Base-by-base conservation (phyloP, 2,329 filamentous ascomycete genomes). In the Xylaria sp. region DNA sequence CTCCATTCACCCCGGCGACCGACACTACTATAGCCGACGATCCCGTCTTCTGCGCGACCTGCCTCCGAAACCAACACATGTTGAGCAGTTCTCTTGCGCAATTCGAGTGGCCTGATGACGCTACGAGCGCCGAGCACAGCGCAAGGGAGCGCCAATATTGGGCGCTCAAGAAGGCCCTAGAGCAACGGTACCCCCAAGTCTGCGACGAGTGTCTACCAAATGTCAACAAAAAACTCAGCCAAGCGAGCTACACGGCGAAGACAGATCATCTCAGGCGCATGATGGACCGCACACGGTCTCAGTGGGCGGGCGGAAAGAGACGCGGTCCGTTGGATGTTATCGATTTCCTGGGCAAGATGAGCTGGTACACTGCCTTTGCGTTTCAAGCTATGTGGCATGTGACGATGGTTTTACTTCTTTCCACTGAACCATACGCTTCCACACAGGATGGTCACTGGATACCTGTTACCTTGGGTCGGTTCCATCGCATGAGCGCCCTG, bases 31-130 rank as follows among this genome's bases (percentile, higher is more conserved):
- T 68, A 40, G 66, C 76, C 4, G 72, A 77, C 31, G 78, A 82
- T 65, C 77, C 74, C 62, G 82, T 86, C 70, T 92, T 89, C 77
- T 99, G 96, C 85, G 81, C 87, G 57, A 91, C 87, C 64, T 99
- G 96, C 76, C 82, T 94, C 60, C 93, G 93, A 79, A 98, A 99
- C 79, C 96, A 99, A 79, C 90, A 92, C 65, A 84, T 97, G 6
- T 89, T 94, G 73, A 91, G 90, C 40, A 87, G 90, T 51, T 89
- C 89, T 0, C 84, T 98, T 46, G 91, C 93, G 3, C 90, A 95
- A 67, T 98, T 97, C 79, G 86, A 97, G 1, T 90, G 91, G 65
- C 88, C 89, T 11, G 85, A 86, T 40, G 87, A 91, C 67, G 82
- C 85, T 0, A 82, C 83, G 51, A 88, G 95, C 72, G 89, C 92